Base-by-base conservation (phyloP, 1,139 yeast genomes). In the Blastobotrys elegans region DNA sequence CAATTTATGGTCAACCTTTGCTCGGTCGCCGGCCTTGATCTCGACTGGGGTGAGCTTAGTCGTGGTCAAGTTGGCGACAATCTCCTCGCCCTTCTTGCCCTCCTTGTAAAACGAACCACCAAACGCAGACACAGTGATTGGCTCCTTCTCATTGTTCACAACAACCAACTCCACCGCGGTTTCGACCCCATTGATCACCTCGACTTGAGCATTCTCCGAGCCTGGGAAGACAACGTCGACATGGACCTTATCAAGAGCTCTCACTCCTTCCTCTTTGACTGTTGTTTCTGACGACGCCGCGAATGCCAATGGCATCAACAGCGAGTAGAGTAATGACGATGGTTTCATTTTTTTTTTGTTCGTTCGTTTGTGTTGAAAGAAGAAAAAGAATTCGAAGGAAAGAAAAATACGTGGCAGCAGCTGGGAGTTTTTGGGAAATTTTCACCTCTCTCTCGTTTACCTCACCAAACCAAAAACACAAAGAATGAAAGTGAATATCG, bases 51-150 rank as follows among this genome's bases (percentile, higher is more conserved):
- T 94, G 48, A 86, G 68, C 50, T 77, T 71, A 47, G 80, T 76
- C 40, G 80, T 76, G 30, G 94, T 79, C 62, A 87, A 71, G 62
- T 84, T 84, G 56, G 82, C 79, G 40, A 53, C 55, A 65, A 51
- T 72, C 59, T 40, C 18, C 31, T 50, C 73, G 72, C 55, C 79
- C 24, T 48, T 50, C 47, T 49, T 52, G 43, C 40, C 76, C 49
- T 75, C 73, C 52, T 69, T 69, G 54, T 82, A 77, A 50, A 74
- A 71, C 44, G 77, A 66, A 46, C 96, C 96, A 51, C 90, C 88
- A 47, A 83, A 79, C 44, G 90, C 95, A 43, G 83, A 79, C 48
- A 88, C 69, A 21, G 78, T 71, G 43, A 76, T 67, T 8, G 75
- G 76, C 26, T 61, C 65, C 2, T 72, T 75, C 60, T 84, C 95